Conservation (phyloP, 2,329 filamentous ascomycete species). For the Endoconidiophora polonica region DNA sequence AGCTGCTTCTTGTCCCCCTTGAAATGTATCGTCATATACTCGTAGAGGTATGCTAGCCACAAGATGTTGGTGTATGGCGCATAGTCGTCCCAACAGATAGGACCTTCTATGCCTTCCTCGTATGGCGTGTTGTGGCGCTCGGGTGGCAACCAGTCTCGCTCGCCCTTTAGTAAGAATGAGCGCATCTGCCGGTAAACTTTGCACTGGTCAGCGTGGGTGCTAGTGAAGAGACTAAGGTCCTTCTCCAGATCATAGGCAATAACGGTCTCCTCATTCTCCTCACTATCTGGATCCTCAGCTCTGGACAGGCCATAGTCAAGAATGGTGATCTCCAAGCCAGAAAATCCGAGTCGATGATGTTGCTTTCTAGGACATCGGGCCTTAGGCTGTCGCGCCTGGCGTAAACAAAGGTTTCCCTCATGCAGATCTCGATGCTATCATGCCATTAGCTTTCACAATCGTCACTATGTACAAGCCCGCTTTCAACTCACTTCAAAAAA, state of each 20-base stretch:
- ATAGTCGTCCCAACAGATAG: constrained; percentile 37
- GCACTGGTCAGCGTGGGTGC: constrained; percentile 42
- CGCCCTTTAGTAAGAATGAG: constrained; percentile 35
- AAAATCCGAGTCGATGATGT: constrained; percentile 35
- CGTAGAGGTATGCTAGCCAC: constrained; percentile 46
- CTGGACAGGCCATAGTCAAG: constrained; percentile 49
- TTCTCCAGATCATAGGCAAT: constrained; percentile 43
- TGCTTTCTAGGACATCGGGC: background rate
- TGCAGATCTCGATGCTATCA: constrained; percentile 46
- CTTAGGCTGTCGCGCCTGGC: constrained; percentile 23
- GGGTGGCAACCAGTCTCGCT: constrained; percentile 33
- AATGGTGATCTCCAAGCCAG: constrained; percentile 46
- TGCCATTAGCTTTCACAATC: constrained; percentile 9
- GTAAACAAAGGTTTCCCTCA: constrained; percentile 47
- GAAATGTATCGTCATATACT: constrained; percentile 33
- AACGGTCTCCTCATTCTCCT: constrained; percentile 22
- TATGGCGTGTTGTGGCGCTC: constrained; percentile 31
- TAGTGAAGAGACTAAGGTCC: constrained; percentile 42
- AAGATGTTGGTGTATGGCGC: constrained; percentile 48
- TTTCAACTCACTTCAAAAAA: constrained; percentile 39
- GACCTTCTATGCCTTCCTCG: constrained; percentile 22
- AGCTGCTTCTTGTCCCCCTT: constrained; percentile 30
- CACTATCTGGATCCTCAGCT: constrained; percentile 27
- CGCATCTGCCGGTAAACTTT: constrained; percentile 46
- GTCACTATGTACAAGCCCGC: background rate